A percentile compares a stretch with the other conserved stretches of the same genome.
Evolutionary conservation across 139 green algal genomes (phyloP).

Genomic region (Mesotaenium endlicherianum): DNA sequence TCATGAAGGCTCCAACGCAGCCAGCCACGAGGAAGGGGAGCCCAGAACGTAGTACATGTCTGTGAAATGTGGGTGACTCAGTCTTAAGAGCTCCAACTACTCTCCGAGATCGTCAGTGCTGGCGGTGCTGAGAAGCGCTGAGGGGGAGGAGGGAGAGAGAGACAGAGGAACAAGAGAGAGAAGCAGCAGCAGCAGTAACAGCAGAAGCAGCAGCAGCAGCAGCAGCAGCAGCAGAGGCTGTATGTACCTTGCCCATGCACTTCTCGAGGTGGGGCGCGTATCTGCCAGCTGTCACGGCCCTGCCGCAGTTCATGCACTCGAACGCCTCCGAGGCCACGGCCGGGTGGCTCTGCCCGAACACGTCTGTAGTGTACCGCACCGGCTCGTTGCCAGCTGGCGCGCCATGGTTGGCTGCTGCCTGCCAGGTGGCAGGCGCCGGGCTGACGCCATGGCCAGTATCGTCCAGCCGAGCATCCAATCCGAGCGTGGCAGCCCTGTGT

Average conservation of each 20-base stretch:
- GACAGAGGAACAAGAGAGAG: no score
- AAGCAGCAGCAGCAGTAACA: no score
- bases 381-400: slow-evolving; percentile 18
- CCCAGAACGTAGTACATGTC: no score
- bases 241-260: slow-evolving; percentile 69
- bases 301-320: slow-evolving; percentile 66
- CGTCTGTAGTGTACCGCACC: slow-evolving; percentile 56
- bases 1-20: no score
- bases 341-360: slow-evolving; percentile 76
- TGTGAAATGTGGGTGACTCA: no score
- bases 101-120: no score
- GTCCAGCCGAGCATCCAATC: slow-evolving; percentile 4
- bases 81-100: no score
- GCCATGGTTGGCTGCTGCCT: neutral
- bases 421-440: neutral
- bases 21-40: no score
- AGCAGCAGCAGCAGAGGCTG: neutral
- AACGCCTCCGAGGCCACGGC: slow-evolving; percentile 72
- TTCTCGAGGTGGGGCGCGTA: slow-evolving; percentile 83
- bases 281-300: slow-evolving; percentile 66
- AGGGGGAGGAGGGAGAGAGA: no score
- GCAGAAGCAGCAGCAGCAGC: neutral
- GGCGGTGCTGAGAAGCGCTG: no score
- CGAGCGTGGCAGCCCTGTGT: slow-evolving; percentile 57
- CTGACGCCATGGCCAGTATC: neutral